Evolutionary conservation across 495 filamentous ascomycete genomes (phyloP), one percentile per base, ranked within the genome.

Genomic region (Aspergillus saccharolyticus): DNA sequence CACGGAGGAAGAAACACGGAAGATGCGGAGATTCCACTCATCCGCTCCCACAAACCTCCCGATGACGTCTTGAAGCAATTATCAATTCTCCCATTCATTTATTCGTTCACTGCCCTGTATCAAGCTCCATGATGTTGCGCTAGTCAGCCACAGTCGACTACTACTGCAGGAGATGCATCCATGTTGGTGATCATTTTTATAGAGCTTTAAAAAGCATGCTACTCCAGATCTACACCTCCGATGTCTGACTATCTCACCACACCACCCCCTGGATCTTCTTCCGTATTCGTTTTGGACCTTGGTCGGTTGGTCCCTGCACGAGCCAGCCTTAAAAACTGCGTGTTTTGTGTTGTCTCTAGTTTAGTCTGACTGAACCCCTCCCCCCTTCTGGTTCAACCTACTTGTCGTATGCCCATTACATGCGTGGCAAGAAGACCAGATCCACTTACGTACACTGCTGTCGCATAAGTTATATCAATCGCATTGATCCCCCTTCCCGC

Each of bases 231-330:
- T 30, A 9, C 47, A 24, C 47, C 47, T 50, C 47, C n/a, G n/a
- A 50, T 50, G 47, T 28, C 47, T 18, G 47, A 50, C 22, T n/a
- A n/a, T 22, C 22, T 50, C 4, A 14, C 22, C n/a, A 17, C 2
- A 17, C 47, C 15, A n/a, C 9, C 22, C 15, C 21, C 14, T 28
- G 14, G 12, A 39, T 9, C 7, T 2, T 39, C 33, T 30, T 50
- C 30, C 47, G 47, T 50, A 50, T 50, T 50, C 47, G 47, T 50
- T 50, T 50, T 17, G 47, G 21, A 17, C 33, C 30, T 50, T 17
- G 47, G 21, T 30, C 33, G 22, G 47, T 30, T 18, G 47, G 22
- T 18, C 47, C 16, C 47, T 50, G 47, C 47, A 30, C 47, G 22
- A 50, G 22, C 47, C 47, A 50, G 47, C 22, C 46, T 49, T 50